Base-by-base conservation (phyloP, 768 basidiomycete species). In the Coprinopsis strossmayeri region DNA sequence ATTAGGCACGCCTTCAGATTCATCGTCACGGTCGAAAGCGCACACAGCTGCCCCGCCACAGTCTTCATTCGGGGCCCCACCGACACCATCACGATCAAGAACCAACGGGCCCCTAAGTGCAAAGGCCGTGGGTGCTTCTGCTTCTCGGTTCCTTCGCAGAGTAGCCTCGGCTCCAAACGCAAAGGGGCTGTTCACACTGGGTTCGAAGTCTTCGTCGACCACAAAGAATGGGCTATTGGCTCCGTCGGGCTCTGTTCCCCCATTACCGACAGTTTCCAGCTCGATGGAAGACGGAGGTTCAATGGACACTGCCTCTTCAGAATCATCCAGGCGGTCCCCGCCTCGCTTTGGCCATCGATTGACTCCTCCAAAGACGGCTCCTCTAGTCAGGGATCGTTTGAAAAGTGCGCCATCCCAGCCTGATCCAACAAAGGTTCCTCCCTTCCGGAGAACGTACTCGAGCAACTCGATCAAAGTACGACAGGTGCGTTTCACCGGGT, bases 131-230 rank as follows among this genome's bases (percentile, higher is more conserved):
- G 73, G 82, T 44, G 82, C 82, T 13, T 81, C 82, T 0, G 87
- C 91, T 7, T 79, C 88, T 41, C 84, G 94, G 28, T 93, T 97
- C 69, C 83, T 98, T 25, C 85, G 95, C 45, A 84, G 95, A 42
- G 95, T 98, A 40, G 92, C 94, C 2, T 96, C 92, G 7, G 94
- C 96, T 2, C 95, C 95, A 2, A 99, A 97, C 61, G 87, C 93
- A 27, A 98, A 97, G 63, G 87, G 85, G 24, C 73, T 99, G 25
- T 92, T 98, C 64, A 71, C 73, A 32, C 68, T 80, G 38, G 68
- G 77, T 48, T 73, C 80, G 35, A 77, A 81, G 21, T 77, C 78
- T 17, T 59, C 75, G 2, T 71, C 76, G 25, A 79, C 79, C 1
- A 84, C 82, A 24, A 86, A 79, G 70, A 89, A 90, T 58, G 87